Conservation (phyloP, 805 yeast species). For the Yamadazyma insecticola region DNA sequence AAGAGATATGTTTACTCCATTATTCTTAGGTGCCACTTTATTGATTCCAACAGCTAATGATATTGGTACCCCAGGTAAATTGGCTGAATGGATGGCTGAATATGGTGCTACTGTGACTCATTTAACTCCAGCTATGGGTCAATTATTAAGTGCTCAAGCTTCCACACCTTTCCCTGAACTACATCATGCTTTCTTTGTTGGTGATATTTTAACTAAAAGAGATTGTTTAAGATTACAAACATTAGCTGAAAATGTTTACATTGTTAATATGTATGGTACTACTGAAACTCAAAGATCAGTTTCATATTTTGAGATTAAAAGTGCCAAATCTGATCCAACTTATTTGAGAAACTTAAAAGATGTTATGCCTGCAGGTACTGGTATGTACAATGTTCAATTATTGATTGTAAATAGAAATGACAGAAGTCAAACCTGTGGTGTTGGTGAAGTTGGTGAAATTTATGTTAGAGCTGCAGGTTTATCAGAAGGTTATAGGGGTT, state of each 20-base stretch:
- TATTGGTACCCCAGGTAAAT: conserved; percentile 96
- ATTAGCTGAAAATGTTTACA: conserved; percentile 81
- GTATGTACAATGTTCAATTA: conserved; percentile 93
- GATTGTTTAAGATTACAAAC: conserved; percentile 93
- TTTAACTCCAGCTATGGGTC: conserved; percentile 99
- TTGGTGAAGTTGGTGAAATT: conserved; percentile 98
- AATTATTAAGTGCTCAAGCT: conserved; percentile 92
- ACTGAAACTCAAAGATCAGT: conserved; percentile 99
- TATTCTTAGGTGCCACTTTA: conserved; percentile 90
- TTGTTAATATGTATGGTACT: conserved; percentile 98
- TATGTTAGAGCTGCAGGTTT: conserved; percentile 98
- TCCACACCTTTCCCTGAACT: conserved; percentile 75
- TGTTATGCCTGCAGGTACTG: conserved; percentile 97
- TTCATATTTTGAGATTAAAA: conserved; percentile 84
- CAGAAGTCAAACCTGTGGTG: conserved; percentile 88
- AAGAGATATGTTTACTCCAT: conserved; percentile 98
- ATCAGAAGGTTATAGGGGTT: conserved; percentile 91
- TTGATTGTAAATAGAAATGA: conserved; percentile 91
- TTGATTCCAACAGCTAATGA: conserved; percentile 95
- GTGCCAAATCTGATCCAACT: conserved; percentile 61
- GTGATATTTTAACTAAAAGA: conserved; percentile 94
- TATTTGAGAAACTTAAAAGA: conserved; percentile 85
- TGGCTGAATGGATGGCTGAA: conserved; percentile 95
- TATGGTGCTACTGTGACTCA: conserved; percentile 95
- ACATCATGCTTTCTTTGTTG: conserved; percentile 97